Percentiles rank a stretch among this genome's conserved stretches.
phyloP scores from a whole-genome alignment of 2,329 filamentous ascomycete species.

The Parastagonospora avenae region DNA sequence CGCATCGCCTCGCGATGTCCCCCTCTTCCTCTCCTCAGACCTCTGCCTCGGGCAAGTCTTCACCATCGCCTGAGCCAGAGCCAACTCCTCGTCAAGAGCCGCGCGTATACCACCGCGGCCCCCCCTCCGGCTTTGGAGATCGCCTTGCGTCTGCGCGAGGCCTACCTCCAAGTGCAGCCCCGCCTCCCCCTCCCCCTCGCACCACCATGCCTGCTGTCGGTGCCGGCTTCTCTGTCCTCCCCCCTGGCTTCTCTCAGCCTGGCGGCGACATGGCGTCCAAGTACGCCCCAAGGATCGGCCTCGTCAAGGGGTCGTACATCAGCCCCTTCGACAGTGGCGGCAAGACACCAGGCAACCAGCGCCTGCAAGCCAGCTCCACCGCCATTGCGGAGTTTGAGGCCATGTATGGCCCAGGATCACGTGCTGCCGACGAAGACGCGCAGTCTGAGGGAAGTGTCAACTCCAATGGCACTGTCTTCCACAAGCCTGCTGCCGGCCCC shows the following conservation, averaged over 20 bases:
- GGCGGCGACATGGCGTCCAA: too few relatives aligned
- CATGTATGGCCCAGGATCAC: background rate
- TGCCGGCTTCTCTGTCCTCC: background rate
- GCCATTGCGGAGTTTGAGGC: background rate
- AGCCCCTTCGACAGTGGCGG: slow-evolving; percentile 2
- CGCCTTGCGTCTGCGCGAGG: slow-evolving; percentile 12
- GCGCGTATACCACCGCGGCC: background rate
- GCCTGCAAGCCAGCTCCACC: background rate
- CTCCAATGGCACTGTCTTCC: background rate
- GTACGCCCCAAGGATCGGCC: background rate
- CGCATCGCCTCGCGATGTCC: too few relatives aligned
- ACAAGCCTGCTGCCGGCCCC: background rate
- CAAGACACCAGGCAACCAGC: background rate
- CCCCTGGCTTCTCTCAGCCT: too few relatives aligned
- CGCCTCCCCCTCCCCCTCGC: background rate
- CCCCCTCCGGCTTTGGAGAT: slow-evolving; percentile 3
- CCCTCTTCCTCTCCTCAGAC: background rate
- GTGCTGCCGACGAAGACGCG: background rate
- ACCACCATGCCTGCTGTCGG: background rate
- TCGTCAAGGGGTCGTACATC: background rate
- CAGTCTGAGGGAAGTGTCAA: background rate
- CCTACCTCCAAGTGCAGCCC: slow-evolving; percentile 2
- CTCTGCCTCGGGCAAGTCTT: background rate
- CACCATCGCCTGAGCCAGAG: background rate
- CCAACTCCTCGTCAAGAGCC: background rate